Base-by-base conservation (phyloP, 345 rosid genomes). In the Nasturtium officinale region DNA sequence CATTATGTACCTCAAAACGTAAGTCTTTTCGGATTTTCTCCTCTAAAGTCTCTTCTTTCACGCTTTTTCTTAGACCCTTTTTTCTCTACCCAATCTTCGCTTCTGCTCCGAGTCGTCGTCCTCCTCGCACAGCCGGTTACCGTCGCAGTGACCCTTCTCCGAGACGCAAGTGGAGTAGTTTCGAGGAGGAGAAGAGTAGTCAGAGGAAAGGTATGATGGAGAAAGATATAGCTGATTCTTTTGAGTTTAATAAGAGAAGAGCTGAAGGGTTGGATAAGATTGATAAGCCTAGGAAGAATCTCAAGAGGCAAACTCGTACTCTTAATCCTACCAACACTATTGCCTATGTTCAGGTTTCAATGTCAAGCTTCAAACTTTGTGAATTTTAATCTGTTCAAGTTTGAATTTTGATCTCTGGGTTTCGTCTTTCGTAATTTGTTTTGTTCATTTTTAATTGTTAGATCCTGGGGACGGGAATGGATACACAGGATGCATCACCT, bases 401-500 rank as follows among this genome's bases (percentile, higher is more conserved):
- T 68, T 67, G 56, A 6, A 75, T 30, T 26, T 58, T 42, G 45
- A 40, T 40, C n/a, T 40, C n/a, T 3, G 46, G 46, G 46, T 40
- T 40, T 38, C 6, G 45, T 38, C 15, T 12, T 38, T 38, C 6
- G n/a, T 12, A 38, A 38, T 38, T 11, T 12, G 1, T 40, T 42
- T 7, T 42, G 0, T 57, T 23, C 32, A 18, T 51, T 18, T 23
- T 51, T 51, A 21, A 46, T 77, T 57, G 32, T 25, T 75, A 95
- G 97, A 91, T 91, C 67, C 83, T 95, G 48, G 99, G 99, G 28
- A 95, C 96, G 51, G 99, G 99, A 70, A 88, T 95, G 97, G 99
- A 95, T 80, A 91, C 97, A 47, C 99, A 95, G 82, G 99, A 95
- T 51, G 91, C 97, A 0, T 91, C 96, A n/a, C 89, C 99, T 76